These are phyloP conservation scores for Suhomyces sp. DNA, from an alignment of 805 yeast genomes.

Conservation along the genomic window DNA sequence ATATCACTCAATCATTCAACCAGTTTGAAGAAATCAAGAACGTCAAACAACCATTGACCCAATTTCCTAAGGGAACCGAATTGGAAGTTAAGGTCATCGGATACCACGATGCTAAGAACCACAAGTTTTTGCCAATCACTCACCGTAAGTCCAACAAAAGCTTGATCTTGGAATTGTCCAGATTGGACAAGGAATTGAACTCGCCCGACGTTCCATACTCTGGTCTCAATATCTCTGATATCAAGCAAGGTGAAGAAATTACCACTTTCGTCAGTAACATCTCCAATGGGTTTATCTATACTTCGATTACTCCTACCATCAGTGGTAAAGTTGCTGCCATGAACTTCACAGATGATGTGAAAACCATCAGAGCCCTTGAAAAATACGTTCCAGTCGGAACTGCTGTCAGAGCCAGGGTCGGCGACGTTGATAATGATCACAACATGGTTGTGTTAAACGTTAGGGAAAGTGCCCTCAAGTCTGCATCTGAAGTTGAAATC, in stretches of 20 bases:
- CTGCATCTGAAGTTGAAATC: constrained; percentile 48
- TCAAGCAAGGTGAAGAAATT: constrained; percentile 49
- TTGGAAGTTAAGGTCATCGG: constrained; percentile 72
- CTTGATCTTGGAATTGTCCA: constrained; percentile 61
- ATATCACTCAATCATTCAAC: constrained; percentile 66
- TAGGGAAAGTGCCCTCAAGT: constrained; percentile 40
- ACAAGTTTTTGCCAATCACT: constrained; percentile 63
- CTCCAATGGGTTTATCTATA: constrained; percentile 61
- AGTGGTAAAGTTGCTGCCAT: constrained; percentile 65
- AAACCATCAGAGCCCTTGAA: constrained; percentile 45
- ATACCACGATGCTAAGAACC: constrained; percentile 66
- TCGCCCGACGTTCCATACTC: constrained; percentile 21
- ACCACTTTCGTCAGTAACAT: constrained; percentile 65
- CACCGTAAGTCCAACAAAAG: constrained; percentile 52
- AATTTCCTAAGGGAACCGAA: constrained; percentile 56
- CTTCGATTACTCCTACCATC: constrained; percentile 63
- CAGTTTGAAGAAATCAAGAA: constrained; percentile 53
- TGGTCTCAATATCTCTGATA: constrained; percentile 37
- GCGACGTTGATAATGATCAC: constrained; percentile 51
- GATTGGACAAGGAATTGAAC: constrained; percentile 42
- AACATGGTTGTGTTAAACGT: constrained; percentile 49
- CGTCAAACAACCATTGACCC: constrained; percentile 52
- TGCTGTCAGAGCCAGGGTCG: constrained; percentile 59
- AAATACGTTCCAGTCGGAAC: constrained; percentile 68
- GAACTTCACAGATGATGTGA: constrained; percentile 58